Evolutionary conservation across 2,329 filamentous ascomycete genomes (phyloP).

Genomic region (Periconia macrospinosa): DNA sequence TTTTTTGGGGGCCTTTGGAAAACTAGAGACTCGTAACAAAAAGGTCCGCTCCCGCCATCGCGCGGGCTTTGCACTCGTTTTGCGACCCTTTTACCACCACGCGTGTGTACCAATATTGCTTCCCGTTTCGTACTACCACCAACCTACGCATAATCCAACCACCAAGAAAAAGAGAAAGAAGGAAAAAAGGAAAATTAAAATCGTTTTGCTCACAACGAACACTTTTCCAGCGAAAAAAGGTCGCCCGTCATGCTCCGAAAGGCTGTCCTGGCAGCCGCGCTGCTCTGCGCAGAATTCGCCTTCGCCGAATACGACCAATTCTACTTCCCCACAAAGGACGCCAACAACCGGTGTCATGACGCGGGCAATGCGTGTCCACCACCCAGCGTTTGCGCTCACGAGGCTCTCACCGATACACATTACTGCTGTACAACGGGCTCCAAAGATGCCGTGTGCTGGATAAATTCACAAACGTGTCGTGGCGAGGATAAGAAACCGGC

Average conservation of each 20-base stretch:
- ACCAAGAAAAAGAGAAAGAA: too few species aligned
- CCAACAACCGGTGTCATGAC: slow-evolving; percentile 10
- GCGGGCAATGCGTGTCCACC: slow-evolving; percentile 13
- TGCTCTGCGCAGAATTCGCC: background rate
- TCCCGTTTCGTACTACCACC: too few species aligned
- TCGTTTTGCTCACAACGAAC: too few species aligned
- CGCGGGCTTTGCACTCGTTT: too few species aligned
- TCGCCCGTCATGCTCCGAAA: background rate
- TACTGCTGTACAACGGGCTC: slow-evolving; percentile 22
- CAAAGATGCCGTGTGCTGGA: slow-evolving; percentile 19
- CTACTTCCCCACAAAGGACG: slow-evolving; percentile 14
- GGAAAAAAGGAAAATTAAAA: background rate
- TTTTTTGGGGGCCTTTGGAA: too few species aligned
- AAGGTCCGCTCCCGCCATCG: too few species aligned
- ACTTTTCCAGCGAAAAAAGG: too few species aligned
- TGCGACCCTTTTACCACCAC: too few species aligned
- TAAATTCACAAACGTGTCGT: slow-evolving; percentile 8
- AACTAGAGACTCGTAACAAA: too few species aligned
- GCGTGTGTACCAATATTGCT: too few species aligned
- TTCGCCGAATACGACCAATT: slow-evolving; percentile 15
- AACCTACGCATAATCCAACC: too few species aligned
- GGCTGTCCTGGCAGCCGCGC: background rate
- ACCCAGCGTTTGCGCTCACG: slow-evolving; percentile 19
- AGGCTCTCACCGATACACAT: slow-evolving; percentile 12
- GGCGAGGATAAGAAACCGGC: slow-evolving; percentile 5